Conservation (phyloP, 148 eudicot genomes). For the Rhododendron kiyosumense region DNA sequence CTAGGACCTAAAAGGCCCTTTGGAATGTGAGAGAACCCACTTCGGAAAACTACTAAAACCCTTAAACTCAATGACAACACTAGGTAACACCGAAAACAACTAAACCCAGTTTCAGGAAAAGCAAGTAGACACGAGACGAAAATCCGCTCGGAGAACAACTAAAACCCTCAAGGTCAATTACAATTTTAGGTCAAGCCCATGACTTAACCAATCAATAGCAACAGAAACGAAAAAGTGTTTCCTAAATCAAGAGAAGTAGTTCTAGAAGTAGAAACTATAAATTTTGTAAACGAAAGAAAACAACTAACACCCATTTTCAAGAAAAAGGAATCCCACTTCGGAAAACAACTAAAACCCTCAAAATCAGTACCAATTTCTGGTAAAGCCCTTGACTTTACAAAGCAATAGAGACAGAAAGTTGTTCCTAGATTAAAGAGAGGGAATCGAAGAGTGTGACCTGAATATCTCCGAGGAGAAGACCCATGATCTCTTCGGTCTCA, state of each 20-base stretch:
- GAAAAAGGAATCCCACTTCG: not conserved
- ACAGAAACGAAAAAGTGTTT: not conserved
- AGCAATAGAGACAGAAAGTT: not conserved
- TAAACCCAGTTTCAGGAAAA: not conserved
- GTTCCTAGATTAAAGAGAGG: not conserved
- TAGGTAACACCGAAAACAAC: not conserved
- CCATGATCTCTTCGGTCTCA: conserved; percentile 99
- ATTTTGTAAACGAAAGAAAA: not conserved
- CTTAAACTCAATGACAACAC: not conserved
- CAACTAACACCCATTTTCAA: not conserved
- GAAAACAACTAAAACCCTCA: conserved; percentile 1
- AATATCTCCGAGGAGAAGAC: conserved; percentile 95
- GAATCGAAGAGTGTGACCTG: conserved; percentile 38
- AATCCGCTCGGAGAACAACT: not conserved
- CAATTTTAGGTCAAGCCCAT: not conserved
- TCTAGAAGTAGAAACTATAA: not conserved
- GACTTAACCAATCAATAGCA: not conserved
- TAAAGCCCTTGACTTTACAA: not conserved
- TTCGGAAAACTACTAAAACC: not conserved
- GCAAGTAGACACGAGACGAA: not conserved
- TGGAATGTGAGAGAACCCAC: not conserved
- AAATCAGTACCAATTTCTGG: not conserved
- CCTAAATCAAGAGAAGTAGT: not conserved
- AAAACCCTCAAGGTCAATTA: not conserved
- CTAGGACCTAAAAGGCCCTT: not conserved